Evolutionary conservation across 2,329 filamentous ascomycete species (phyloP).

Genomic region (Scolecobasidium constrictum): DNA sequence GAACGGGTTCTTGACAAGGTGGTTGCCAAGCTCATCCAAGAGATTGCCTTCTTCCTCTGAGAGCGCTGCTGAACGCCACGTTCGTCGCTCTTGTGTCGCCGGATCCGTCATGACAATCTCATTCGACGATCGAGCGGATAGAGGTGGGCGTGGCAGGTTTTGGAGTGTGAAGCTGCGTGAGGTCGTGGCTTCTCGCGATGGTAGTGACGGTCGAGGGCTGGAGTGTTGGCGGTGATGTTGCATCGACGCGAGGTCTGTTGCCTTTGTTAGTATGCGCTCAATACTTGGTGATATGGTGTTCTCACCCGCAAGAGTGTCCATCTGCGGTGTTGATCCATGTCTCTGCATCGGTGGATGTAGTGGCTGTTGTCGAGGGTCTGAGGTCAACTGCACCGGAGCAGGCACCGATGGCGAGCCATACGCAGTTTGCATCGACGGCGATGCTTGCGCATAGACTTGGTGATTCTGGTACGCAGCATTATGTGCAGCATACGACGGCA

Average conservation of each 20-base stretch:
- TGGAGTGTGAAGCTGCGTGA: constrained; percentile 14
- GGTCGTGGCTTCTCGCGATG: not conserved
- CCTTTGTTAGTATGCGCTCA: not conserved
- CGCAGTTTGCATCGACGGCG: no score
- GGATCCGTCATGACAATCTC: constrained; percentile 37
- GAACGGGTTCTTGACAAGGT: constrained; percentile 35
- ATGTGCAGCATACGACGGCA: constrained; percentile 9
- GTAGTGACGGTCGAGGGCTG: constrained; percentile 5
- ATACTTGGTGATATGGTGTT: constrained; percentile 4
- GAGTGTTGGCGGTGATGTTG: constrained; percentile 29
- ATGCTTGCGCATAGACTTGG: no score
- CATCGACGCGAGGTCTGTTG: constrained; percentile 32
- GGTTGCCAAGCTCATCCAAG: constrained; percentile 31
- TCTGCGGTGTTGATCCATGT: constrained; percentile 33
- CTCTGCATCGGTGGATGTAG: constrained; percentile 23
- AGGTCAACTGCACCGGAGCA: not conserved
- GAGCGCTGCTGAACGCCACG: constrained; percentile 30
- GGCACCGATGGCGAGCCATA: no score
- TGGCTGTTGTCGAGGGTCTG: constrained; percentile 21
- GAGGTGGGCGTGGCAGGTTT: constrained; percentile 23
- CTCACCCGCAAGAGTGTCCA: constrained; percentile 37
- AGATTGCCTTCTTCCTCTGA: constrained; percentile 31
- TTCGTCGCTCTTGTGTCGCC: constrained; percentile 28
- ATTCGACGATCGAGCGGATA: constrained; percentile 32
- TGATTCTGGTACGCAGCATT: constrained; percentile 14